These are phyloP conservation scores for Boletus tomentosulus DNA, from an alignment of 768 basidiomycete genomes.

Conservation along the genomic window DNA sequence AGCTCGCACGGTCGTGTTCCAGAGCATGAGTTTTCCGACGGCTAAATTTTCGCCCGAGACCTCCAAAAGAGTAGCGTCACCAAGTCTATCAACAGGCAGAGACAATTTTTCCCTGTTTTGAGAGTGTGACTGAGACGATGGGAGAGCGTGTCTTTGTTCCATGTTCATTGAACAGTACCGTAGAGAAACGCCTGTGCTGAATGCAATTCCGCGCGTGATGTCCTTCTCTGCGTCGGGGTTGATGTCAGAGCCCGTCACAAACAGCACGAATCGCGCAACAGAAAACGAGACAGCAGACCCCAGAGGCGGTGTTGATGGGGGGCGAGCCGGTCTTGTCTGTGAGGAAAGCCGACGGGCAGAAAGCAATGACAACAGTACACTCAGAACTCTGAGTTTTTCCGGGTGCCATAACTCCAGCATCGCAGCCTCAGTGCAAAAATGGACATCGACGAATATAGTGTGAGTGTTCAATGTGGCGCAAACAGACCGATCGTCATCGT, in stretches of 20 bases:
- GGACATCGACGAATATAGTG: conserved; percentile 44
- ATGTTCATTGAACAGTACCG: conserved; percentile 49
- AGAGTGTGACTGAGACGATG: conserved; percentile 29
- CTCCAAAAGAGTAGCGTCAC: conserved; percentile 43
- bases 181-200: conserved; percentile 49
- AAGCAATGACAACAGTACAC: conserved; percentile 42
- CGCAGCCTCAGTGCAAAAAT: conserved; percentile 52
- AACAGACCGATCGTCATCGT: conserved; percentile 39
- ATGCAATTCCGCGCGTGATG: conserved; percentile 64
- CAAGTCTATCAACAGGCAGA: conserved; percentile 48
- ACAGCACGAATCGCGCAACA: conserved; percentile 57
- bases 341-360: conserved; percentile 21
- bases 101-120: conserved; percentile 51
- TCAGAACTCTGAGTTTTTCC: conserved; percentile 50
- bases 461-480: conserved; percentile 40
- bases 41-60: conserved; percentile 37
- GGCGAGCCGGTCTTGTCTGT: conserved; percentile 3
- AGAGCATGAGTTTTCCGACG: conserved; percentile 41
- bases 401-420: conserved; percentile 67
- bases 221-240: conserved; percentile 66
- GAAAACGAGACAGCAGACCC: conserved; percentile 57
- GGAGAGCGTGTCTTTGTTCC: conserved; percentile 16
- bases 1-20: conserved; percentile 51
- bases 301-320: conserved; percentile 42
- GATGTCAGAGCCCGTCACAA: conserved; percentile 76